A percentile compares a stretch with the other conserved stretches of the same genome.
Evolutionary conservation across 2,329 filamentous ascomycete genomes (phyloP).

Genomic region (Fusarium sp.): DNA sequence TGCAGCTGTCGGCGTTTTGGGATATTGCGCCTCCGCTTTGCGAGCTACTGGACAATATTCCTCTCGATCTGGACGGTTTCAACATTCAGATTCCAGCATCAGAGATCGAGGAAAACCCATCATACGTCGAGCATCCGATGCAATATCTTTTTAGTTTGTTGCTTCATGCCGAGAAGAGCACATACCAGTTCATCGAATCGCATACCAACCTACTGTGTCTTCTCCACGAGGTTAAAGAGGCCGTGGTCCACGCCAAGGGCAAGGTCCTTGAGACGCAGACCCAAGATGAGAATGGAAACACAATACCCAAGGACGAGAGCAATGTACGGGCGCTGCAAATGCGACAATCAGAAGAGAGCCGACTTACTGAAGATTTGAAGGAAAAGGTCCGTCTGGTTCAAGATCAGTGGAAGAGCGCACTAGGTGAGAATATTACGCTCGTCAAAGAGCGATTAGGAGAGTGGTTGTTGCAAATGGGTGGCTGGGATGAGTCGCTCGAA

Average conservation of each 20-base stretch:
- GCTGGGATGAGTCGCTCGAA: slow-evolving; percentile 85
- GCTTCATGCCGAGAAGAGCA: slow-evolving; percentile 89
- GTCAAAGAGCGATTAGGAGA: slow-evolving; percentile 80
- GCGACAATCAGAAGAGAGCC: slow-evolving; percentile 73
- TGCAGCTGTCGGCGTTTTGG: slow-evolving; percentile 96
- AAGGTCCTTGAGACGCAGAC: slow-evolving; percentile 76
- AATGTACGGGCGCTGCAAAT: slow-evolving; percentile 65
- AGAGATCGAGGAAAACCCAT: slow-evolving; percentile 88
- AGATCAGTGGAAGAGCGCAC: slow-evolving; percentile 87
- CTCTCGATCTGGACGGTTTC: slow-evolving; percentile 69
- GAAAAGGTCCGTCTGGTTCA: slow-evolving; percentile 93
- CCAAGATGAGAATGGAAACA: slow-evolving; percentile 53
- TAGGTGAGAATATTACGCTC: slow-evolving; percentile 80
- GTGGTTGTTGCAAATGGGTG: slow-evolving; percentile 81
- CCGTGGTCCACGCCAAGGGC: slow-evolving; percentile 76
- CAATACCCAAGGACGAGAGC: slow-evolving; percentile 51
- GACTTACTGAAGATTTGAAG: slow-evolving; percentile 87
- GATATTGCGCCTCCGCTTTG: slow-evolving; percentile 91
- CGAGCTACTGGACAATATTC: slow-evolving; percentile 83
- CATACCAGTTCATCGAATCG: slow-evolving; percentile 96
- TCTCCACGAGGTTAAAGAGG: slow-evolving; percentile 89
- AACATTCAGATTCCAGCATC: slow-evolving; percentile 80
- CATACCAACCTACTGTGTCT: slow-evolving; percentile 93
- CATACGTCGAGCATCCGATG: slow-evolving; percentile 82
- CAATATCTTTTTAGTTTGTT: slow-evolving; percentile 92